Conservation (phyloP, 805 yeast species). For the Saccharomyces kudriavzevii region DNA sequence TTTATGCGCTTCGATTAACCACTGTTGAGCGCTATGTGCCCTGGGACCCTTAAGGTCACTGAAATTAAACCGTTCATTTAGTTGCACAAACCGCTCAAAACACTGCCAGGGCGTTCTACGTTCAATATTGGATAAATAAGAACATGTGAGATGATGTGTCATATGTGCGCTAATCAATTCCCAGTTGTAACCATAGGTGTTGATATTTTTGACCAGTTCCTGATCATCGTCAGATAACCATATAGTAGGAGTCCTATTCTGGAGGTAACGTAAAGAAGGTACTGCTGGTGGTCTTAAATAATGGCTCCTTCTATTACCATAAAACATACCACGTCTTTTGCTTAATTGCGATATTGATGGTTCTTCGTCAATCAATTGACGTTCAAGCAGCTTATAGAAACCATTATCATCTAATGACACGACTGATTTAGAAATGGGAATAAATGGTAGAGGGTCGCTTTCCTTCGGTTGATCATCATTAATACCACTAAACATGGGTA, state of each 20-base stretch:
- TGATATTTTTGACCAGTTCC: slow-evolving; percentile 67
- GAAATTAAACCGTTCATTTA: slow-evolving; percentile 80
- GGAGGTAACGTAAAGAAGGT: slow-evolving; percentile 73
- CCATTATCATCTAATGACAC: slow-evolving; percentile 57
- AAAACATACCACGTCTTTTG: slow-evolving; percentile 38
- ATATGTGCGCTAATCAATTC: slow-evolving; percentile 78
- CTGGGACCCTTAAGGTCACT: slow-evolving; percentile 81
- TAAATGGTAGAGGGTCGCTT: slow-evolving; percentile 29
- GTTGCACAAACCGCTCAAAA: slow-evolving; percentile 89
- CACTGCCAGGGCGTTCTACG: slow-evolving; percentile 98
- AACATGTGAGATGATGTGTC: slow-evolving; percentile 54
- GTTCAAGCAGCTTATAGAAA: slow-evolving; percentile 49
- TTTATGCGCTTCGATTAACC: slow-evolving; percentile 87
- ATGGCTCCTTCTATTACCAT: slow-evolving; percentile 46
- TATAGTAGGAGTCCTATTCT: slow-evolving; percentile 80
- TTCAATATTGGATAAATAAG: slow-evolving; percentile 81
- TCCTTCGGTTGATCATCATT: slow-evolving; percentile 25
- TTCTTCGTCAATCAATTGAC: slow-evolving; percentile 40
- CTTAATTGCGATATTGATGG: slow-evolving; percentile 29
- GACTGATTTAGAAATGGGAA: slow-evolving; percentile 59
- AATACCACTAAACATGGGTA: slow-evolving; percentile 30
- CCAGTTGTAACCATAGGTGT: slow-evolving; percentile 89
- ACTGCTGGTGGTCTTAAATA: slow-evolving; percentile 83
- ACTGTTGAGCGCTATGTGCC: slow-evolving; percentile 74
- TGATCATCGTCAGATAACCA: slow-evolving; percentile 96